A percentile compares a stretch with the other conserved stretches of the same genome.
Evolutionary conservation across 768 basidiomycete genomes (phyloP).

Genomic region (Russula sp.): DNA sequence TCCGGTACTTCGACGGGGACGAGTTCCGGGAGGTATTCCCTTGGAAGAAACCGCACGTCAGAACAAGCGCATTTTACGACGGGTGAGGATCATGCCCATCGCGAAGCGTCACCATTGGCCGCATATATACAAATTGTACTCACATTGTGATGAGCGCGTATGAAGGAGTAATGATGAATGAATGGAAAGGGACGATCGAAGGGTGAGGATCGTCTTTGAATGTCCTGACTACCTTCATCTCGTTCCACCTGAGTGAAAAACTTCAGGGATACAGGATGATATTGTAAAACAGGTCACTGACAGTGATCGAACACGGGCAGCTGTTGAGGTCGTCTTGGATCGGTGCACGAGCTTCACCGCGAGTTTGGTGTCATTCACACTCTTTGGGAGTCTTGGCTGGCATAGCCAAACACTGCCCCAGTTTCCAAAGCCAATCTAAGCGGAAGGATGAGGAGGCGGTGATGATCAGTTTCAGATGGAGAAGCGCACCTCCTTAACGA

Average conservation of each 20-base stretch:
- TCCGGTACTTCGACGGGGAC: slow-evolving; percentile 88
- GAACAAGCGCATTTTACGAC: not conserved
- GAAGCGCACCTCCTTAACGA: slow-evolving; percentile 61
- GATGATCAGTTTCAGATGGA: slow-evolving; percentile 1
- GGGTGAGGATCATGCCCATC: not conserved
- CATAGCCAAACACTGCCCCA: slow-evolving; percentile 91
- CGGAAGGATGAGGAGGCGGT: slow-evolving; percentile 2
- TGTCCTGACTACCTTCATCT: slow-evolving; percentile 90
- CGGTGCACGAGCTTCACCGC: slow-evolving; percentile 94
- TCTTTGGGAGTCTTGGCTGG: slow-evolving; percentile 45
- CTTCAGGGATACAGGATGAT: not conserved
- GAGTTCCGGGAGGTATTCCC: slow-evolving; percentile 81
- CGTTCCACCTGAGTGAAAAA: slow-evolving; percentile 69
- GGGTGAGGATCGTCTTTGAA: slow-evolving; percentile 85
- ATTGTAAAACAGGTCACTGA: slow-evolving; percentile 33
- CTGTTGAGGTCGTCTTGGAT: slow-evolving; percentile 70
- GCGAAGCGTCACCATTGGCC: not conserved
- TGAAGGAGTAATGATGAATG: slow-evolving; percentile 87
- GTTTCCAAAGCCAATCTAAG: slow-evolving; percentile 81
- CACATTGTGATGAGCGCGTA: slow-evolving; percentile 92
- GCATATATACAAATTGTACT: slow-evolving; percentile 28
- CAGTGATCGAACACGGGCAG: slow-evolving; percentile 84
- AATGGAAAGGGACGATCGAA: slow-evolving; percentile 86
- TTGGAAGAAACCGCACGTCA: slow-evolving; percentile 28
- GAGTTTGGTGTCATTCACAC: slow-evolving; percentile 44